Percentiles rank a stretch among this genome's conserved stretches.
phyloP scores from a whole-genome alignment of 1,284 basidiomycete species.

The Pseudozyma sp. region DNA sequence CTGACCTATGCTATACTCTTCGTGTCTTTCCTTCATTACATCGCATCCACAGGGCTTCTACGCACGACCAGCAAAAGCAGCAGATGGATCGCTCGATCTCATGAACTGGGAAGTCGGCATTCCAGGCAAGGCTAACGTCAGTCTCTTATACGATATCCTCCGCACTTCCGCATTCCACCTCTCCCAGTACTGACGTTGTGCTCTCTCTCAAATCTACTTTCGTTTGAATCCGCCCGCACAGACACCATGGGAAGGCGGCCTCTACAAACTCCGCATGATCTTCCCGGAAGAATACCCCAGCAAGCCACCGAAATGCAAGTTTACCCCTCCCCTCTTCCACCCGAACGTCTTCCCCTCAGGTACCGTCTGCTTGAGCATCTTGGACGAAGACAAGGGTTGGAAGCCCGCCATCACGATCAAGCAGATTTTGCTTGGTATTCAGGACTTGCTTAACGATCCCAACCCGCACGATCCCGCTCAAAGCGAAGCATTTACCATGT shows the following conservation, averaged over 20 bases:
- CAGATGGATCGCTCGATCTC: constrained; percentile 93
- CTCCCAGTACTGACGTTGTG: background rate
- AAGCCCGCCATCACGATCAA: constrained; percentile 99
- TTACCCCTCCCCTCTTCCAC: constrained; percentile 94
- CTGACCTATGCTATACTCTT: constrained; percentile 1
- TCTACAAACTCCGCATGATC: constrained; percentile 91
- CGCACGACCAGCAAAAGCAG: constrained; percentile 86
- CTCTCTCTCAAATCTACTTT: background rate
- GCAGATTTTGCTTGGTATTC: constrained; percentile 94
- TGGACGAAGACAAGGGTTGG: constrained; percentile 99
- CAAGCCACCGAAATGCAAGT: constrained; percentile 98
- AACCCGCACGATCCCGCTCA: constrained; percentile 96
- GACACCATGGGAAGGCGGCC: constrained; percentile 96
- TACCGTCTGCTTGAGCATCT: constrained; percentile 95
- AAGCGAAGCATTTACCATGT: constrained; percentile 96
- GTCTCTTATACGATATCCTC: constrained; percentile 10
- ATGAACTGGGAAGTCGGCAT: constrained; percentile 95
- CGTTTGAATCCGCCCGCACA: constrained; percentile 66
- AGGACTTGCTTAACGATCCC: constrained; percentile 91
- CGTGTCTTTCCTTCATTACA: background rate
- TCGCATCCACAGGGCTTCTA: constrained; percentile 83
- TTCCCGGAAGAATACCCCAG: constrained; percentile 78
- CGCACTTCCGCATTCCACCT: background rate
- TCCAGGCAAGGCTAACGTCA: constrained; percentile 70
- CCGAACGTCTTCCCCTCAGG: constrained; percentile 99